Conservation (phyloP, 202 grass and related monocot genomes). For the Carex sylvatica region DNA sequence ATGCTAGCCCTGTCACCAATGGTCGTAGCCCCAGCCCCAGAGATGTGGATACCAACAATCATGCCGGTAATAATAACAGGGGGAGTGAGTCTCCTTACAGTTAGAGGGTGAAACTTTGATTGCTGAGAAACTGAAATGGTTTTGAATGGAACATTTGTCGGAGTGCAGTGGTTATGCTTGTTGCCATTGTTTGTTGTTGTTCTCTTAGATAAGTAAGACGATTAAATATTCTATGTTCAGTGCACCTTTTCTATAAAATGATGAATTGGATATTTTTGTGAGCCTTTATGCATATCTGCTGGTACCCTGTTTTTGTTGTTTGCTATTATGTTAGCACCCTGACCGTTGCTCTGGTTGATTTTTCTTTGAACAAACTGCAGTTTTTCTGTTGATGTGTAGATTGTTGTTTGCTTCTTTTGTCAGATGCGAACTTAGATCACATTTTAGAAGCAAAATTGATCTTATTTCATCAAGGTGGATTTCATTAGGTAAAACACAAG, state of each 20-base stretch:
- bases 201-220: neutral
- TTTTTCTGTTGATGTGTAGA: too few species aligned
- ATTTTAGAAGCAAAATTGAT: too few species aligned
- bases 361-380: too few species aligned
- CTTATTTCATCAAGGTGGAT: too few species aligned
- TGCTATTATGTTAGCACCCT: neutral
- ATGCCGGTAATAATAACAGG: conserved; percentile 28
- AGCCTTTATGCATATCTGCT: neutral
- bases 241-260: conserved; percentile 11
- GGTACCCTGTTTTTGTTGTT: neutral
- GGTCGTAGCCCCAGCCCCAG: conserved; percentile 52
- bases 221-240: conserved; percentile 15
- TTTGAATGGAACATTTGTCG: neutral
- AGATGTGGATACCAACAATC: conserved; percentile 36
- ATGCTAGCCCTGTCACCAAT: conserved; percentile 55
- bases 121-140: neutral
- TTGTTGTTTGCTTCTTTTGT: too few species aligned
- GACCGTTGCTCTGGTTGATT: too few species aligned
- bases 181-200: conserved; percentile 9
- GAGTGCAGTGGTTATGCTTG: neutral
- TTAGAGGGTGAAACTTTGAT: neutral
- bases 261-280: conserved; percentile 13
- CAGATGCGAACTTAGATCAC: too few species aligned
- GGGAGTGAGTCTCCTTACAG: conserved; percentile 40
- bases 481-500: too few species aligned